Evolutionary conservation across 2,329 filamentous ascomycete species (phyloP).

Genomic region (Pseudocercospora ulei): DNA sequence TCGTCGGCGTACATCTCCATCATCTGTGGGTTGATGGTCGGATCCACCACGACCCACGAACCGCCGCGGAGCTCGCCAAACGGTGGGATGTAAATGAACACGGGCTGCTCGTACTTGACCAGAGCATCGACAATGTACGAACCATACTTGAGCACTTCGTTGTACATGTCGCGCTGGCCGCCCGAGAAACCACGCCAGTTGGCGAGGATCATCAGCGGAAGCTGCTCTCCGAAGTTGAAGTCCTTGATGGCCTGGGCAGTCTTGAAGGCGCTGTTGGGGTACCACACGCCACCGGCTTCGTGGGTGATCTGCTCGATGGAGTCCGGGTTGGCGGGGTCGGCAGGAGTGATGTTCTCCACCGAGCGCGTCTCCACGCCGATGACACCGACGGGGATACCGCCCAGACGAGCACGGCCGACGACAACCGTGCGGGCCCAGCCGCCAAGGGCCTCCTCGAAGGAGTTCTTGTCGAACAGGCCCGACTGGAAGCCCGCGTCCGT

Average conservation of each 20-base stretch:
- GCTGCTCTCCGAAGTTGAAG: constrained; percentile 97
- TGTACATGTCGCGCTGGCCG: constrained; percentile 99
- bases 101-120: constrained; percentile 95
- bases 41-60: constrained; percentile 98
- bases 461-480: constrained; percentile 92
- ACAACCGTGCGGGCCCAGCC: constrained; percentile 97
- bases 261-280: constrained; percentile 99
- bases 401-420: constrained; percentile 87
- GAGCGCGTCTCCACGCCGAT: constrained; percentile 93
- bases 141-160: constrained; percentile 98
- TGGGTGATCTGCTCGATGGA: constrained; percentile 91
- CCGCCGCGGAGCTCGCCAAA: constrained; percentile 95
- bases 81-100: constrained; percentile 98
- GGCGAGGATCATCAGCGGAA: constrained; percentile 96
- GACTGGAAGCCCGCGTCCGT: constrained; percentile 76
- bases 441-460: constrained; percentile 90
- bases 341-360: constrained; percentile 92
- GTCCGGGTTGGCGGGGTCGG: constrained; percentile 94
- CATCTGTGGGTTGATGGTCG: constrained; percentile 87
- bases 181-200: constrained; percentile 99
- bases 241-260: constrained; percentile 96
- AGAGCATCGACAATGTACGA: constrained; percentile 98
- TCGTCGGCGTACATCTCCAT: constrained; percentile 99
- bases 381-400: constrained; percentile 95
- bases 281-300: constrained; percentile 98